Conservation (phyloP, 2,329 filamentous ascomycete species). For the Geosmithia morbida region DNA sequence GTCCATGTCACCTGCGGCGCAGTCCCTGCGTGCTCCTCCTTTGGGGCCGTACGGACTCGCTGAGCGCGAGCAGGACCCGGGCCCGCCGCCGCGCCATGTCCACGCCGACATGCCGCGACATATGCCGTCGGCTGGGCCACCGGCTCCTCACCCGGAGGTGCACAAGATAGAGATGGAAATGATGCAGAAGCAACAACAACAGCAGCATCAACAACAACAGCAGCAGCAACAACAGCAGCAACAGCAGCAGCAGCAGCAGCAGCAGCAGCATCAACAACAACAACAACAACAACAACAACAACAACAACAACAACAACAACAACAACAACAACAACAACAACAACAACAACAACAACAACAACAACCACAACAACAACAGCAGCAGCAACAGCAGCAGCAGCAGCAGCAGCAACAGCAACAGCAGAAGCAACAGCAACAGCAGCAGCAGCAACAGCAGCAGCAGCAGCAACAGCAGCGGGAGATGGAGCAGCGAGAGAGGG, state of each 20-base stretch:
- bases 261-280: no score
- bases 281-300: conserved; percentile 7
- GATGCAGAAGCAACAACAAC: conserved; percentile 6
- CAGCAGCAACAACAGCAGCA: conserved; percentile 9
- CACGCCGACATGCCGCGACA: conserved; percentile 14
- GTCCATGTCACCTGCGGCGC: conserved; percentile 10
- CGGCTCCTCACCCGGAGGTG: conserved; percentile 17
- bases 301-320: conserved; percentile 9
- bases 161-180: conserved; percentile 13
- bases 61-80: conserved; percentile 26
- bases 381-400: conserved; percentile 9
- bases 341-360: conserved; percentile 9
- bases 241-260: conserved; percentile 8
- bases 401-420: conserved; percentile 6
- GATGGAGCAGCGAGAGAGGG: conserved; percentile 2
- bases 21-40: conserved; percentile 25
- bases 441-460: conserved; percentile 9
- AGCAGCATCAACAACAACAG: conserved; percentile 8
- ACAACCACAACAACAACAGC: conserved; percentile 7
- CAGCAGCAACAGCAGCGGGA: conserved; percentile 4
- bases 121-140: conserved; percentile 18
- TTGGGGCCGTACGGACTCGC: conserved; percentile 19
- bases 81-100: conserved; percentile 15
- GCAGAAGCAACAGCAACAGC: conserved; percentile 9
- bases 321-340: conserved; percentile 7